A percentile compares a stretch with the other conserved stretches of the same genome.
Conservation (phyloP, 208 protist genomes). For the Leishmania tarentolae region DNA sequence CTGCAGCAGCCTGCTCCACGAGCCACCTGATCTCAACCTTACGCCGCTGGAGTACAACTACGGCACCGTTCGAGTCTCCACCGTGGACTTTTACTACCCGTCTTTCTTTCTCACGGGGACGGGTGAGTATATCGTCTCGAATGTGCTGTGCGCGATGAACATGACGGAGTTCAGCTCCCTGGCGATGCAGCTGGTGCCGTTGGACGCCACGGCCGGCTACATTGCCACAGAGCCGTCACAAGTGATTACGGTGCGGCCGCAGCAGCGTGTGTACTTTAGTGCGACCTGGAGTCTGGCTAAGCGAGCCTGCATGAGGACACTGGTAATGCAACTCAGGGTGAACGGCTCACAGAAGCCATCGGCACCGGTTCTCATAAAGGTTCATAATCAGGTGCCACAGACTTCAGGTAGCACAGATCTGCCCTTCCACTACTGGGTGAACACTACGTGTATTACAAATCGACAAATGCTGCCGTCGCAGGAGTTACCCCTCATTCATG, state of each 20-base stretch:
- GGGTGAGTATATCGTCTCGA: constrained; percentile 85
- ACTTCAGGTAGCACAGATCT: constrained; percentile 47
- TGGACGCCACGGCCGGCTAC: constrained; percentile 56
- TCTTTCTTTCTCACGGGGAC: constrained; percentile 71
- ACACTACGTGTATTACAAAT: constrained; percentile 83
- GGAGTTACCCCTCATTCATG: constrained; percentile 75
- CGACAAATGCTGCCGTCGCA: constrained; percentile 69
- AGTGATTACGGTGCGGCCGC: constrained; percentile 84
- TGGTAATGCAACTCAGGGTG: constrained; percentile 77
- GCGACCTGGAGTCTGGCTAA: constrained; percentile 71
- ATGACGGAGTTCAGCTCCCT: constrained; percentile 84
- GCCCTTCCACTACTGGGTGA: constrained; percentile 90
- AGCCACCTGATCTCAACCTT: constrained; percentile 58
- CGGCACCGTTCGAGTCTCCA: constrained; percentile 82
- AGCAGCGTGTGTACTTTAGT: constrained; percentile 88
- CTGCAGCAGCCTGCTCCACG: constrained; percentile 64
- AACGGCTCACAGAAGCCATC: constrained; percentile 76
- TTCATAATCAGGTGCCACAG: constrained; percentile 73
- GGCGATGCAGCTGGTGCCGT: constrained; percentile 83
- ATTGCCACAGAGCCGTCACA: constrained; percentile 69
- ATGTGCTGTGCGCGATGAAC: constrained; percentile 88
- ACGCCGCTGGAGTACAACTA: constrained; percentile 87
- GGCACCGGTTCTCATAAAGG: constrained; percentile 74
- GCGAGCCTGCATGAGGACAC: constrained; percentile 57
- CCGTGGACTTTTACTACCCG: constrained; percentile 85